Evolutionary conservation across 2,329 filamentous ascomycete species (phyloP).

Genomic region (Metarhizium brunneum): DNA sequence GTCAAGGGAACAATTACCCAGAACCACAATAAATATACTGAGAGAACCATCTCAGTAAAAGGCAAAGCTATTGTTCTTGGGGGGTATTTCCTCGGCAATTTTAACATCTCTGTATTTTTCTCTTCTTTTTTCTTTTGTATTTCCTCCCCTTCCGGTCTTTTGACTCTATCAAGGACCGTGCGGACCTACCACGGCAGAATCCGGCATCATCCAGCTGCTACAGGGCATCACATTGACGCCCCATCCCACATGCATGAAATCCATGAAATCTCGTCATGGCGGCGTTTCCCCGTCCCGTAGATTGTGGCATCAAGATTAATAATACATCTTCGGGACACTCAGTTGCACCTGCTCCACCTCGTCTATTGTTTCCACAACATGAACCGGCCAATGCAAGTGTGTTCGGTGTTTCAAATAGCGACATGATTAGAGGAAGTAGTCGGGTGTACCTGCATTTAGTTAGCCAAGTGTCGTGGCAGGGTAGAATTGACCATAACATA

Average conservation of each 20-base stretch:
- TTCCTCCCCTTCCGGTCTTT: conserved; percentile 14
- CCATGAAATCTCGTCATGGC: conserved; percentile 8
- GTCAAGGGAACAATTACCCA: not conserved
- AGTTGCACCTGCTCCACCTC: conserved; percentile 10
- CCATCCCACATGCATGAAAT: conserved; percentile 8
- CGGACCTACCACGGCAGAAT: not conserved
- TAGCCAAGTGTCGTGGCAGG: conserved; percentile 10
- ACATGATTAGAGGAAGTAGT: conserved; percentile 84
- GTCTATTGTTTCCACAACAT: conserved; percentile 12
- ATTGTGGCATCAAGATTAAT: conserved; percentile 14
- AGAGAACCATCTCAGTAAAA: not conserved
- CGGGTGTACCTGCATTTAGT: conserved; percentile 58
- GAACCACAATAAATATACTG: not conserved
- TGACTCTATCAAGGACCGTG: conserved; percentile 13
- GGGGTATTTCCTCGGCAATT: conserved; percentile 7
- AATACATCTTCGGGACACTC: conserved; percentile 18
- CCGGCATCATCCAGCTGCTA: not conserved
- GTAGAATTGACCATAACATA: conserved; percentile 28
- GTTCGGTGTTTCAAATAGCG: not conserved
- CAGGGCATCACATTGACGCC: conserved; percentile 5
- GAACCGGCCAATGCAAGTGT: conserved; percentile 7
- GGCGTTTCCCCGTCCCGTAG: conserved; percentile 9
- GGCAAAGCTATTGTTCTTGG: not conserved
- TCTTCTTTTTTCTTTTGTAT: conserved; percentile 6
- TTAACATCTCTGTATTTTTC: conserved; percentile 3